Evolutionary conservation across 768 basidiomycete species (phyloP), one percentile per base, ranked within the genome.

Genomic region (Leucocoprinus leucothites): DNA sequence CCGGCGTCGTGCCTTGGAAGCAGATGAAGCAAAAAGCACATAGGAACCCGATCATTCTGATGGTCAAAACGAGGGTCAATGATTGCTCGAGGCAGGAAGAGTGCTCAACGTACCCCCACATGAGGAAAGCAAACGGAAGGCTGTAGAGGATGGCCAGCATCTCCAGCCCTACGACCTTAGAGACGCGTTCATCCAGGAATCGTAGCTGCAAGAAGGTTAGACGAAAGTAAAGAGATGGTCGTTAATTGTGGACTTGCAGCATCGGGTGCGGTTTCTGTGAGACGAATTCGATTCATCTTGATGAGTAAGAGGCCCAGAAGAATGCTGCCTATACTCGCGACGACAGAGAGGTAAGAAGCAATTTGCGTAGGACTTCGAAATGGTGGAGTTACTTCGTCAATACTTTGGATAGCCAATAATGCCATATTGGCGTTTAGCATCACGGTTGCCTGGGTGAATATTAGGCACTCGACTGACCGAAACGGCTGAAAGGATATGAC

Each of bases 381-480:
- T 0, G 34, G 14, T 11, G 54, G 56, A 1, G 53, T 51, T 9
- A 56, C n/a, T 7, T 53, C 60, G 51, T 73, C 71, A 19, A 72
- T 65, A 48, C 67, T 73, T 49, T 72, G 70, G 44, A 84, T 82
- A 0, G 81, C 76, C 14, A 86, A 69, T 57, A 84, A 82, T 0
- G 74, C 76, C 0, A 86, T 79, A 50, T 84, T 83, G 14, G 79
- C 81, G 47, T 78, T 79, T 21, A 86, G 63, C 14, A 85, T 67
- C 7, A 86, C 79, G 3, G 80, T 79, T 0, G 77, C 75, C 82
- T 84, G 48, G 3, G 36, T 21, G 13, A 24, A 21, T n/a, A 46
- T 6, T 25, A 45, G 19, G 14, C 18, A n/a, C 16, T 24, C 19
- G 5, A 36, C 21, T 34, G 51, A 13, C 9, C 5, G 8, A 21